Evolutionary conservation across 2,329 filamentous ascomycete species (phyloP), one percentile per base, ranked within the genome.

Genomic region (Drechslerella dactyloides): DNA sequence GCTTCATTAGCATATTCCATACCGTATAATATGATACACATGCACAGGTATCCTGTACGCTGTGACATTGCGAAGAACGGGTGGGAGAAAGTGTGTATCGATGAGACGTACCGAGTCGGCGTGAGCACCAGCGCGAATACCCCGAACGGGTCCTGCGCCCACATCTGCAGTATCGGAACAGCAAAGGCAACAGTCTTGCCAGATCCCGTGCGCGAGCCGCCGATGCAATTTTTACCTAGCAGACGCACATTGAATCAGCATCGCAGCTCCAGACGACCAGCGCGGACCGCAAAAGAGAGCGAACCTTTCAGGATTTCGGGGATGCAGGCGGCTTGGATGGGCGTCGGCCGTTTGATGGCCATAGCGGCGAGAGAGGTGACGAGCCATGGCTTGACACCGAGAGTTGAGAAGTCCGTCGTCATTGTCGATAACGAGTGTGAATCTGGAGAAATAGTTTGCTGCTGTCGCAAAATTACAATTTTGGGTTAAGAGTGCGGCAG

Each of bases 171-270:
- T 70, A 99, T 96, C 0, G 94, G 94, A 8, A 93, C 91, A 0
- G 93, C 90, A 80, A 99, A 99, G 0, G 94, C 93, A 48, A 97
- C 88, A 2, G 94, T 99, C 82, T 99, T 99, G 81, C 94, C 94
- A 11, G 93, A 97, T 83, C 94, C 94, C 0, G 94, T 99, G 74
- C 92, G 85, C 78, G 91, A 96, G 40, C 93, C 93, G 78, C 94
- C 94, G 76, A 99, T 97, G 78, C 92, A 97, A 81, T 99, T 93
- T 76, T 90, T 85, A 4, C 94, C 75, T 75, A 33, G 21, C 10
- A 24, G 13, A 21, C 15, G 23, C 23, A 4, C 4, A 6, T 3
- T n/a, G 5, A 2, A 55, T 21, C 6, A 55, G 52, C 24, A 19
- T 52, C 48, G 27, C 13, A 15, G n/a, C n/a, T n/a, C n/a, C n/a